A percentile compares a stretch with the other conserved stretches of the same genome.
Evolutionary conservation across 306 rosid species (phyloP).

Genomic region (Castanopsis chinensis): DNA sequence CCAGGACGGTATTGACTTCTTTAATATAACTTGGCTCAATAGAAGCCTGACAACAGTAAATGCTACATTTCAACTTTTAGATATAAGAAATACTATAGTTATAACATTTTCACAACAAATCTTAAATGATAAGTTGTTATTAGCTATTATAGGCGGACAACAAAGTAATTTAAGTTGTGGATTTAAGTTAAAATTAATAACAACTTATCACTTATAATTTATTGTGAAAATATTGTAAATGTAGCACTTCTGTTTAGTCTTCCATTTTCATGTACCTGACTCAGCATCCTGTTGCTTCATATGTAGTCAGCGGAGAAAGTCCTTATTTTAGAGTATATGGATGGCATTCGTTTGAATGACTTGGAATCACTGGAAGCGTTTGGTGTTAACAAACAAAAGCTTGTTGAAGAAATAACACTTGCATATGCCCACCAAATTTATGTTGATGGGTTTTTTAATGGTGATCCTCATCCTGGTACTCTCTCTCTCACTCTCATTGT

Average conservation of each 20-base stretch:
- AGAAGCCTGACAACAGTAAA: too few species aligned
- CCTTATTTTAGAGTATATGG: constrained; percentile 92
- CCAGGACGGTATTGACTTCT: too few species aligned
- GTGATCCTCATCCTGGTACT: constrained; percentile 98
- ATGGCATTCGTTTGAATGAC: constrained; percentile 95
- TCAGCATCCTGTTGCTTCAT: constrained; percentile 29
- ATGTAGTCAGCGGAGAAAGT: constrained; percentile 85
- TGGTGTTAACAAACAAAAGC: constrained; percentile 76
- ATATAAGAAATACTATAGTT: too few species aligned
- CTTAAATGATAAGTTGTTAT: too few species aligned
- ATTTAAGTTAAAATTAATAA: too few species aligned
- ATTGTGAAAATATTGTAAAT: neutral
- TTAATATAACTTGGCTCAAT: too few species aligned
- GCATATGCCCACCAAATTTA: constrained; percentile 98
- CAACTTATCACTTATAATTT: neutral
- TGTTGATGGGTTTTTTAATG: constrained; percentile 93
- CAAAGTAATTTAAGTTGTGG: too few species aligned
- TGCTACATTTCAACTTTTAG: too few species aligned
- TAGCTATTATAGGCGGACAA: too few species aligned
- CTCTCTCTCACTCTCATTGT: neutral
- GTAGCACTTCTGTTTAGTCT: neutral
- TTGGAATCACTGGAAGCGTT: constrained; percentile 64
- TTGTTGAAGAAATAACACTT: constrained; percentile 94
- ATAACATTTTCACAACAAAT: too few species aligned
- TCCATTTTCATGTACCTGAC: constrained; percentile 4